Evolutionary conservation across 306 rosid genomes (phyloP), one percentile per base, ranked within the genome.

Genomic region (Sechiopsis laciniata): DNA sequence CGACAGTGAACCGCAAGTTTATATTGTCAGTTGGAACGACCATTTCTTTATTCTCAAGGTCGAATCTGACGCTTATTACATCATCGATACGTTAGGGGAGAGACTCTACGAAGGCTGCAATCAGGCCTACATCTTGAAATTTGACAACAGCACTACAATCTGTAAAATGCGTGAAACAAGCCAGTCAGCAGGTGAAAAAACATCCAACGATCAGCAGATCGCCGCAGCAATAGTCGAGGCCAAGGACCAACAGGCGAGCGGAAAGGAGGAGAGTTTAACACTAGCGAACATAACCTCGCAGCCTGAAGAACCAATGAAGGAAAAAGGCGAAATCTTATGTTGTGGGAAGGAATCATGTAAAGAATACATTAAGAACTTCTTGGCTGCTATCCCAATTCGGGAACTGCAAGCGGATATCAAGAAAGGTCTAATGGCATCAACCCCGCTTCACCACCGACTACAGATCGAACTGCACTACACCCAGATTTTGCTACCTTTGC

Each of bases 21-120:
- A 83, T 40, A 85, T 95, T 26, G 92, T 95, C 55, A 88, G 99
- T 78, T 95, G 99, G 99, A 95, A 95, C 72, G 99, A 95, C 72
- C 99, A 95, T 83, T 95, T 95, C 83, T 95, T 95, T 88, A 82
- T 95, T 79, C 99, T 95, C 64, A 95, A 89, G 87, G 91, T 91
- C 48, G 99, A 95, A 79, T 71, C 86, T 0, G 97, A 95, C 42
- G 91, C 97, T 55, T 95, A 87, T 79, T 91, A 75, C 84, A 91
- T 95, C 73, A 87, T 95, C 13, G 99, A 95, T 81, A 95, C 99
- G 0, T 79, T 95, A 61, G 99, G 99, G 48, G 99, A 95, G 88
- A 87, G 99, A 85, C 93, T 95, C 19, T 95, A 88, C 16, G 99
- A 95, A 80, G 99, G 99, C 71, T 95, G 99, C 78, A 77, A 83